Conservation (phyloP, 306 rosid genomes). For the Begonia peltatifolia region DNA sequence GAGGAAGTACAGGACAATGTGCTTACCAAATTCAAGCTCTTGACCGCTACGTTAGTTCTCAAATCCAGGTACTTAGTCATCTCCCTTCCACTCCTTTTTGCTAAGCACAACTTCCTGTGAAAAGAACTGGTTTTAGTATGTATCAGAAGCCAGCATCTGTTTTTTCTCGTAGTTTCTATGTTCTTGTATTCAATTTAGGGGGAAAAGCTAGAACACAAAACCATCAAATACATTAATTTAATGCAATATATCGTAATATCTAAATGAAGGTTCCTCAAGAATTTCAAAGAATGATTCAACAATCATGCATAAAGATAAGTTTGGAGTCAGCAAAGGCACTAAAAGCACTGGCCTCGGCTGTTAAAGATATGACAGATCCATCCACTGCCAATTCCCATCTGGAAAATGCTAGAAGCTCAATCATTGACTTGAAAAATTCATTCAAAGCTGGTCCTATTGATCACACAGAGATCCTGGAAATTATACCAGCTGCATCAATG, state of each 20-base stretch:
- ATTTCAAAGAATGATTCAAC: slow-evolving; percentile 31
- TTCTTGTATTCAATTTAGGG: too few relatives aligned
- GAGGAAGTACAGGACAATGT: slow-evolving; percentile 53
- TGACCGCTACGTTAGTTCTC: slow-evolving; percentile 26
- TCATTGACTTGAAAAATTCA: slow-evolving; percentile 36
- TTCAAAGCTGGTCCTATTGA: slow-evolving; percentile 25
- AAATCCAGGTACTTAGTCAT: slow-evolving; percentile 31
- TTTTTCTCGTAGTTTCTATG: not conserved
- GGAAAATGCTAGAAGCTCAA: slow-evolving; percentile 29
- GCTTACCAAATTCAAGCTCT: slow-evolving; percentile 75
- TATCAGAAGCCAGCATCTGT: not conserved
- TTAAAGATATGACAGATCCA: slow-evolving; percentile 48
- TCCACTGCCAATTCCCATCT: slow-evolving; percentile 29
- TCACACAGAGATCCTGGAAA: slow-evolving; percentile 27
- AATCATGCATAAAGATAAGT: slow-evolving; percentile 43
- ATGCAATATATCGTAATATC: not conserved
- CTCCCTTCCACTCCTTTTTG: not conserved
- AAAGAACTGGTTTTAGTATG: not conserved
- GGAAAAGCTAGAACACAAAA: too few relatives aligned
- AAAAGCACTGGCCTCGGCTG: slow-evolving; percentile 35
- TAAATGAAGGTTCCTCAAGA: slow-evolving; percentile 22
- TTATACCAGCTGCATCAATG: slow-evolving; percentile 47
- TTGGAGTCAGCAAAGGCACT: slow-evolving; percentile 52
- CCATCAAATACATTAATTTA: not conserved
- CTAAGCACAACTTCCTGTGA: not conserved